Conservation (phyloP, 2,329 filamentous ascomycete species). For the Xylariales sp. region DNA sequence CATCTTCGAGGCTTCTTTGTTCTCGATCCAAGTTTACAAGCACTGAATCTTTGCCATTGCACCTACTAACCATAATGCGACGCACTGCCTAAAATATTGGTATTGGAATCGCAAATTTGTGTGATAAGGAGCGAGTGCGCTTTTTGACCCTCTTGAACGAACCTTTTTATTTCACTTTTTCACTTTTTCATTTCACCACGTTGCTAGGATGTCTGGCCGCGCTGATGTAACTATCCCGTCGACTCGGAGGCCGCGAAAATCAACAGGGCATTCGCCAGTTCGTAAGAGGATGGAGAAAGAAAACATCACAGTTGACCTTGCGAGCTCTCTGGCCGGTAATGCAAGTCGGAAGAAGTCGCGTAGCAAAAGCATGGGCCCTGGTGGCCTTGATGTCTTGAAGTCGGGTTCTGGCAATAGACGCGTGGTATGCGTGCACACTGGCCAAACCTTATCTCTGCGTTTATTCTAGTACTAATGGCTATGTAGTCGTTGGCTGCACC, state of each 20-base stretch:
- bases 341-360: slow-evolving; percentile 74
- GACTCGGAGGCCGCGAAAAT: slow-evolving; percentile 73
- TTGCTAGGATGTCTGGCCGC: slow-evolving; percentile 53
- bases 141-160: background rate
- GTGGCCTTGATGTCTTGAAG: slow-evolving; percentile 85
- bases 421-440: slow-evolving; percentile 67
- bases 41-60: slow-evolving; percentile 5
- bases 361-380: slow-evolving; percentile 96
- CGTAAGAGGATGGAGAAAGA: slow-evolving; percentile 75
- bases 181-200: slow-evolving; percentile 7
- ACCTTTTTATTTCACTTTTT: slow-evolving; percentile 10
- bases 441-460: background rate
- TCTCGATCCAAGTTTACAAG: background rate
- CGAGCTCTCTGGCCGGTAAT: slow-evolving; percentile 62
- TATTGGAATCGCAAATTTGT: slow-evolving; percentile 11
- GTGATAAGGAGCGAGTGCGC: slow-evolving; percentile 13
- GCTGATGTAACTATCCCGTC: slow-evolving; percentile 64
- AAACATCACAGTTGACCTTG: slow-evolving; percentile 77
- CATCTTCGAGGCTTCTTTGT: slow-evolving; percentile 4
- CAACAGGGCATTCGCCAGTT: slow-evolving; percentile 71
- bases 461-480: slow-evolving; percentile 19
- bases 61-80: slow-evolving; percentile 31
- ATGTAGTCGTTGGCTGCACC: slow-evolving; percentile 66
- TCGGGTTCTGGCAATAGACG: slow-evolving; percentile 80
- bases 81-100: slow-evolving; percentile 25